phyloP scores from a whole-genome alignment of 2,329 filamentous ascomycete genomes.

The Rhytidhysteron rufulum region DNA sequence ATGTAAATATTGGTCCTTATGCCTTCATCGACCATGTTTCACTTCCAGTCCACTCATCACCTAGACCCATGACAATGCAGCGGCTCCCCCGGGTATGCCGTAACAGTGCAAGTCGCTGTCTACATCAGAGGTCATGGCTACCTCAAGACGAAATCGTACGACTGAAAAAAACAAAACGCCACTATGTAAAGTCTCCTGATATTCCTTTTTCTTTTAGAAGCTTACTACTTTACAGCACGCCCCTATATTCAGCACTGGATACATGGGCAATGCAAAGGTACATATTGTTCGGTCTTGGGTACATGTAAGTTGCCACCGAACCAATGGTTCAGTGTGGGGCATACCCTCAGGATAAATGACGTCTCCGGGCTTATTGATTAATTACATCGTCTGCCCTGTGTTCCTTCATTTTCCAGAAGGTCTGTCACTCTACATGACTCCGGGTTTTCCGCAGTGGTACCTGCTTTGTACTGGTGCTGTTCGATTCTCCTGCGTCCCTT shows the following conservation, averaged over 20 bases:
- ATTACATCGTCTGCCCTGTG: conserved; percentile 21
- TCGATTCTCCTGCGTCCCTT: conserved; percentile 12
- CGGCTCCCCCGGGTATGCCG: too few relatives aligned
- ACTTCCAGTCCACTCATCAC: too few relatives aligned
- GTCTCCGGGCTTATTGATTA: conserved; percentile 18
- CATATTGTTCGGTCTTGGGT: conserved; percentile 7
- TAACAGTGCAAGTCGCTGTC: too few relatives aligned
- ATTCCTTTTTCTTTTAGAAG: conserved; percentile 17
- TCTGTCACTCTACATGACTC: conserved; percentile 8
- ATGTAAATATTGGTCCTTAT: too few relatives aligned
- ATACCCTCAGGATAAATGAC: conserved; percentile 19
- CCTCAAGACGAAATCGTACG: too few relatives aligned
- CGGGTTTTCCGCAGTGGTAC: conserved; percentile 11
- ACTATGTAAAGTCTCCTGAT: background rate
- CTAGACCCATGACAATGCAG: too few relatives aligned
- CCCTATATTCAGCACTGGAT: conserved; percentile 3
- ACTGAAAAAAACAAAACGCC: too few relatives aligned
- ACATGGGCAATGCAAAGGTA: conserved; percentile 8
- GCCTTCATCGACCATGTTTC: too few relatives aligned
- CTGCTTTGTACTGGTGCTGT: conserved; percentile 9
- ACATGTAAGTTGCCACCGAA: conserved; percentile 9
- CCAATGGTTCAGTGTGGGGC: conserved; percentile 10
- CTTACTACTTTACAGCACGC: conserved; percentile 8
- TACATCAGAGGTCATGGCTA: too few relatives aligned
- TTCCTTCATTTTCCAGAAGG: conserved; percentile 20